These are phyloP conservation scores for Gnetum montanum DNA, from an alignment of 75 land plant species.

Conservation along the genomic window DNA sequence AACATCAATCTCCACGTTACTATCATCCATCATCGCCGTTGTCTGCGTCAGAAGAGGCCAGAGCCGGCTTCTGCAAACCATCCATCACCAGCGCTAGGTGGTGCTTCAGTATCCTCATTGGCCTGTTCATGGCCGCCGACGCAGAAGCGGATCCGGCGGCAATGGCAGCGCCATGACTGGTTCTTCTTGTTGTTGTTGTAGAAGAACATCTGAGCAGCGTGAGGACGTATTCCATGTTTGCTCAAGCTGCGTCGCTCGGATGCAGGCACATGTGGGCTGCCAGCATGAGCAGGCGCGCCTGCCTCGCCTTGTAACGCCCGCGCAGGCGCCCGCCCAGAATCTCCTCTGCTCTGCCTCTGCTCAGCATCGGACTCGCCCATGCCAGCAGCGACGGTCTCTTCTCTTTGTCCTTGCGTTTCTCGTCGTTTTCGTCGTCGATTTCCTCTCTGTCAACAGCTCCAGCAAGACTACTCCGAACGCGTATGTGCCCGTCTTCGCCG, in stretches of 20 bases:
- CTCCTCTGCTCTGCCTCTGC: constrained; percentile 15
- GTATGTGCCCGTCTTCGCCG: constrained; percentile 80
- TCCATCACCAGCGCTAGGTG: constrained; percentile 79
- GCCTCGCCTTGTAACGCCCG: constrained; percentile 16
- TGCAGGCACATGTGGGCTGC: constrained; percentile 69
- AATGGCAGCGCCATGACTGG: constrained; percentile 9
- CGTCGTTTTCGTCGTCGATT: too few species aligned
- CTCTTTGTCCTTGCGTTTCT: constrained; percentile 42
- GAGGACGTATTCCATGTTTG: constrained; percentile 46
- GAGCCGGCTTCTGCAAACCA: too few species aligned
- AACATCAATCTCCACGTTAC: too few species aligned
- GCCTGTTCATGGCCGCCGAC: constrained; percentile 2
- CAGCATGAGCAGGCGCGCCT: constrained; percentile 37
- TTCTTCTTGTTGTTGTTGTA: not conserved
- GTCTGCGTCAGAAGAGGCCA: too few species aligned
- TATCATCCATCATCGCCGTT: too few species aligned
- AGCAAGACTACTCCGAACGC: constrained; percentile 81
- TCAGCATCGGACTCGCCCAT: constrained; percentile 71
- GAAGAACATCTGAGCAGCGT: constrained; percentile 28
- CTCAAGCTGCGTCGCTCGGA: constrained; percentile 52
- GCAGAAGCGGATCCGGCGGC: constrained; percentile 14
- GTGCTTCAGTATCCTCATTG: constrained; percentile 24
- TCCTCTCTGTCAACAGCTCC: constrained; percentile 71
- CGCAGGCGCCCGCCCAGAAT: constrained; percentile 53
- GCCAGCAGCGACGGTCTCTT: constrained; percentile 58